These are phyloP conservation scores for Chloromonas sp. DNA, from an alignment of 163 green algal genomes.

Conservation along the genomic window DNA sequence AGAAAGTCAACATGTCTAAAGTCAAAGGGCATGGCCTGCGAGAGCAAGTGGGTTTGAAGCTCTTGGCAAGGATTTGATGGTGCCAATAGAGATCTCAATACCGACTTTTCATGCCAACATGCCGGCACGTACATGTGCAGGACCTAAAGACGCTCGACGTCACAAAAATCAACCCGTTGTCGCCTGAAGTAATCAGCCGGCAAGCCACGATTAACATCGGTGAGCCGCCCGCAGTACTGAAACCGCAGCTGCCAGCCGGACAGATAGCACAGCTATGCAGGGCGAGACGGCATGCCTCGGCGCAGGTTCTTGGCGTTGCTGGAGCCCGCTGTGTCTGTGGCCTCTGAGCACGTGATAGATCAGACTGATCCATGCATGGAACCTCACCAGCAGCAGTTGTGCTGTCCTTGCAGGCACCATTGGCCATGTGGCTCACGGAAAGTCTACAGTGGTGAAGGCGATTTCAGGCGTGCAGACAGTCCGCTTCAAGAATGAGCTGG, in stretches of 20 bases:
- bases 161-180: conserved; percentile 85
- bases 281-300: not conserved
- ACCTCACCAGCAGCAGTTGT: not conserved
- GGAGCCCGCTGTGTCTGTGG: not conserved
- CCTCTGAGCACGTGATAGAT: not conserved
- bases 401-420: conserved; percentile 78
- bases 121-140: conserved; percentile 40
- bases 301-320: not conserved
- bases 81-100: not conserved
- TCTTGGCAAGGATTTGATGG: not conserved
- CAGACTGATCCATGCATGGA: not conserved
- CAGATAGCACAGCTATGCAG: not conserved
- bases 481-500: conserved; percentile 99
- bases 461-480: conserved; percentile 99
- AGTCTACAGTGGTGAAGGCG: conserved; percentile 98
- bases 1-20: conserved; percentile 4
- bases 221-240: conserved; percentile 58
- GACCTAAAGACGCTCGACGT: conserved; percentile 83
- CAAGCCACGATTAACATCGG: conserved; percentile 99
- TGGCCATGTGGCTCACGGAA: conserved; percentile 97
- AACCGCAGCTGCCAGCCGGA: conserved; percentile 70
- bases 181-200: conserved; percentile 94
- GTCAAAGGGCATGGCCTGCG: conserved; percentile 6
- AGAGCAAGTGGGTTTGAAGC: conserved; percentile 4
- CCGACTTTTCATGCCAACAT: too few species aligned